Conservation (phyloP, 2,329 filamentous ascomycete genomes). For the Beauveria sp. region DNA sequence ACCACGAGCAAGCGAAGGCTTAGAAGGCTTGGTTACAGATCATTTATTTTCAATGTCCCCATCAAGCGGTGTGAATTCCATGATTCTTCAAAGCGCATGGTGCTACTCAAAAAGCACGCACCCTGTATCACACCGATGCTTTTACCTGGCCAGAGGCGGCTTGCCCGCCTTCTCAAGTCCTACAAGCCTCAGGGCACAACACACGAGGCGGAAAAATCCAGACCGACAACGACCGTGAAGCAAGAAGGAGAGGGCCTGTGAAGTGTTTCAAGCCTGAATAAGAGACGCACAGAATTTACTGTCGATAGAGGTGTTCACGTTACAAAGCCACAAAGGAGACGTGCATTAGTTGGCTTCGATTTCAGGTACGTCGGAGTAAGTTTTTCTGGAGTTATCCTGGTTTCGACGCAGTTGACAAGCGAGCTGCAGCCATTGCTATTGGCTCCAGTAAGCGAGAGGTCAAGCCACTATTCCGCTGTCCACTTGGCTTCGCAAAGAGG, state of each 20-base stretch:
- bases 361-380: neutral
- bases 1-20: neutral
- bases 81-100: neutral
- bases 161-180: neutral
- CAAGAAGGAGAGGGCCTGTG: neutral
- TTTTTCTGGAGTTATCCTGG: neutral
- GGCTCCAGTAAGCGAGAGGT: constrained; percentile 12
- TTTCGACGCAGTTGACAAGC: constrained; percentile 8
- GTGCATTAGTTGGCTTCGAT: neutral
- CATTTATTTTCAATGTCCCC: neutral
- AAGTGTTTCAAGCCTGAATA: neutral
- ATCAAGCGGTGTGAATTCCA: constrained; percentile 2
- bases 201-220: neutral
- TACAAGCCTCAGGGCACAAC: neutral
- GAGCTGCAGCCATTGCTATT: constrained; percentile 9
- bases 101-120: neutral
- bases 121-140: neutral
- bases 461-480: constrained; percentile 6
- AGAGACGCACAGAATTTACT: neutral
- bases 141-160: neutral
- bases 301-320: neutral
- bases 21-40: neutral
- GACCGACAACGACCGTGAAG: neutral
- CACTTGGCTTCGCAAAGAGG: neutral
- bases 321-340: no score